Base-by-base conservation (phyloP, 805 yeast species). In the Dipodascopsis uninucleata region DNA sequence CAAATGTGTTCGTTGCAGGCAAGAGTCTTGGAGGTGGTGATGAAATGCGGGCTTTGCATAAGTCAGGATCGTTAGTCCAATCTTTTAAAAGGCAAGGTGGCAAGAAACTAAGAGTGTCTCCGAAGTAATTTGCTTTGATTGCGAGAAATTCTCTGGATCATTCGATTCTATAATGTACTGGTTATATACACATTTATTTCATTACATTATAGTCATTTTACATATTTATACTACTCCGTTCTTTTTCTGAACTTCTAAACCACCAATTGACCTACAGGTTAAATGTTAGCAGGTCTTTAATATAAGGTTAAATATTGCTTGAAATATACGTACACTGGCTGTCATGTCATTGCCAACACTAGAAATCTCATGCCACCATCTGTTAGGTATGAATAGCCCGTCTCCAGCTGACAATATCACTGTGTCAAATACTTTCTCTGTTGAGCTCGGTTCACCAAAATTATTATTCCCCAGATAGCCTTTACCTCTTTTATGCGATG, bases 11-110 rank as follows among this genome's bases (percentile, higher is more conserved):
- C 42, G 76, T 90, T 42, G 82, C 80, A 44, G 82, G 84, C 6
- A 63, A 74, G 21, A 81, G 90, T 37, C 74, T 84, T 54, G 98
- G 98, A 31, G 98, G 98, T 2, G 78, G 78, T 31, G 96, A 87
- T 63, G 97, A 89, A 44, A 77, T 93, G 62, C 70, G 64, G 21
- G 71, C 67, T 26, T 67, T 86, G 45, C 88, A 85, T 58, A 69
- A 71, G 17, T 67, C 71, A 1, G 82, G 80, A 24, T 67, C 65
- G 39, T 71, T 90, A 45, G 68, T 14, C 17, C 18, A 18, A 3
- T 43, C 20, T 28, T 50, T 50, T 18, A 38, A 38, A 35, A 36
- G 33, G 14, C 39, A 33, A 18, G 53, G 22, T 5, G 53, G 53
- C 2, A n/a, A n/a, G n/a, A n/a, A n/a, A n/a, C n/a, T n/a, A n/a